Base-by-base conservation (phyloP, 257 asterid species). In the Rubia yunnanensis region DNA sequence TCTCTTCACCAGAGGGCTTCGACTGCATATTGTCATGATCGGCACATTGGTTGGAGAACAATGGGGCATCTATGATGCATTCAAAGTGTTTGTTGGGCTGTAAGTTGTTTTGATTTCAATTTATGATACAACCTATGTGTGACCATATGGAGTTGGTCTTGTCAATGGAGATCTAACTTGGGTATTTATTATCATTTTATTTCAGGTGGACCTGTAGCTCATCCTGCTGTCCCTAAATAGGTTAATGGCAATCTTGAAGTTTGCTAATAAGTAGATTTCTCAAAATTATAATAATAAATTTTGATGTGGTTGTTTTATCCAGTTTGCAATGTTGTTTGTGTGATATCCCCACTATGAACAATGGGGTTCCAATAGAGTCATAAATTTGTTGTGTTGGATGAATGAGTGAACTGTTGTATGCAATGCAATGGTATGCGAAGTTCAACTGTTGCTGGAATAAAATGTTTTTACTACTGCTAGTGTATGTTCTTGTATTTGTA, bases 11-110 rank as follows among this genome's bases (percentile, higher is more conserved):
- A 80, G 75, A 0, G 83, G 80, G 7, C 80, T 89, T 75, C 96
- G 95, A 48, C 82, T 87, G 15, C 94, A 94, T 35, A 69, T 78
- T 13, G 63, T 78, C 76, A 78, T 78, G 78, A 78, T 78, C 34
- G 83, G 80, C 11, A 82, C 94, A 10, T 86, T 89, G 49, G 87
- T 95, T 0, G 96, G 89, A 69, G 83, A 81, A 31, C 95, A 89
- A 73, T 89, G 96, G 96, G 88, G 82, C 64, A 87, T 89, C 64
- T 87, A 87, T 32, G 95, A 87, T 65, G 79, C 94, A 3, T 87
- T 73, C 80, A 85, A 89, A 76, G 97, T 89, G 70, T 81, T 67
- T 11, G 76, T 83, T 57, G 94, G 94, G 41, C 78, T 85, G 94
- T 89, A 76, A 82, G 95, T 80, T 15, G 38, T 39, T 20, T 60